Percentiles rank a stretch among this genome's conserved stretches.
Conservation (phyloP, 371 early-diverging fungal genomes). For the Actinomortierella ambigua region DNA sequence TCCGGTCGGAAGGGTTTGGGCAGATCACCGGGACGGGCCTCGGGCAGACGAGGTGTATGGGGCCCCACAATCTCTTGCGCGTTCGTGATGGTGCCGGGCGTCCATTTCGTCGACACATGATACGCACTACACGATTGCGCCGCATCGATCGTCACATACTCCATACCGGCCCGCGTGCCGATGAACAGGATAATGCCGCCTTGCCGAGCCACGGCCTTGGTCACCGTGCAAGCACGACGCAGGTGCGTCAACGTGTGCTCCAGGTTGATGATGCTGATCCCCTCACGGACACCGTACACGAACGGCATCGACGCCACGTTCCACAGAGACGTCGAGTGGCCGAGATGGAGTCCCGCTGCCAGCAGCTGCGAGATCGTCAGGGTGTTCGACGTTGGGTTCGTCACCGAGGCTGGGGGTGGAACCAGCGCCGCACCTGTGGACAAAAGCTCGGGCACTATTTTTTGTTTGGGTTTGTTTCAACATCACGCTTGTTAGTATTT, state of each 20-base stretch:
- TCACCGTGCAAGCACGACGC: conserved; percentile 82
- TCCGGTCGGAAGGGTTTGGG: conserved; percentile 82
- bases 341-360: conserved; percentile 91
- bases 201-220: conserved; percentile 72
- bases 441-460: conserved; percentile 40
- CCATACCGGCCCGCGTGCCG: conserved; percentile 78
- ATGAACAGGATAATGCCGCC: conserved; percentile 91
- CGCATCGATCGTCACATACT: conserved; percentile 77
- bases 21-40: conserved; percentile 54
- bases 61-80: conserved; percentile 69
- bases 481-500: background rate
- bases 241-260: conserved; percentile 92
- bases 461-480: background rate
- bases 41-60: conserved; percentile 60
- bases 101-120: conserved; percentile 85
- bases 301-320: conserved; percentile 84
- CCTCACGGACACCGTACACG: conserved; percentile 90
- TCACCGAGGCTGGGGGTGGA: conserved; percentile 21
- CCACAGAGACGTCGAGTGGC: conserved; percentile 82
- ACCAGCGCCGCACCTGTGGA: conserved; percentile 40
- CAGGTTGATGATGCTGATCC: conserved; percentile 93
- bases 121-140: conserved; percentile 80
- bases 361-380: conserved; percentile 76
- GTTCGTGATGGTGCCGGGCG: conserved; percentile 93
- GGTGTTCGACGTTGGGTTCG: conserved; percentile 28